phyloP scores from a whole-genome alignment of 2,329 filamentous ascomycete species.

The Ramichloridium luteum region DNA sequence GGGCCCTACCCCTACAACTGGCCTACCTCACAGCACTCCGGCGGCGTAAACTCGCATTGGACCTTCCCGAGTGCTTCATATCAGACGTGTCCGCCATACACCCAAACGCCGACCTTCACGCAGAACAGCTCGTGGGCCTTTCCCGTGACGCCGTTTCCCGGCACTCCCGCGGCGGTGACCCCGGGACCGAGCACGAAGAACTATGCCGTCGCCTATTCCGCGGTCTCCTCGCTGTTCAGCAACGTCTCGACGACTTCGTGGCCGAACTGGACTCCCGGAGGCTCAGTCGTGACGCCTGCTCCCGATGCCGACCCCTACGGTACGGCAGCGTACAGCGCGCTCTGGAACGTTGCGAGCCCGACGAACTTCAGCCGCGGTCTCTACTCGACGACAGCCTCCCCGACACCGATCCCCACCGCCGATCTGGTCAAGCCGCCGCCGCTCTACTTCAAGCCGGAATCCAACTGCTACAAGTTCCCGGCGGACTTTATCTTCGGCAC shows the following conservation, averaged over 20 bases:
- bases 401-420: constrained; percentile 25
- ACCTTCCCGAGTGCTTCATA: too few relatives aligned
- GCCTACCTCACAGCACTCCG: too few relatives aligned
- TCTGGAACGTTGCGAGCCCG: constrained; percentile 6
- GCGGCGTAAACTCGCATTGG: too few relatives aligned
- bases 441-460: constrained; percentile 25
- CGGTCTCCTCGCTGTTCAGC: constrained; percentile 1
- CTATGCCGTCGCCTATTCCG: constrained; percentile 1
- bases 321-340: constrained; percentile 4
- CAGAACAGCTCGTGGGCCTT: too few relatives aligned
- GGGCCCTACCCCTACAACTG: too few relatives aligned
- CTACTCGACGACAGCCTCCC: constrained; percentile 18
- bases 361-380: constrained; percentile 6
- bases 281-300: neutral
- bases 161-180: too few relatives aligned
- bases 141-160: too few relatives aligned
- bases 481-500: constrained; percentile 23
- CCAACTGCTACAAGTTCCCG: constrained; percentile 19
- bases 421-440: constrained; percentile 25
- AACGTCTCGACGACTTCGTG: constrained; percentile 4
- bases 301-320: constrained; percentile 1
- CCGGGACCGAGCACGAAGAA: too few relatives aligned
- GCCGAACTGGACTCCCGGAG: constrained; percentile 4
- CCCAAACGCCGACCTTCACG: too few relatives aligned
- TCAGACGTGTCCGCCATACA: too few relatives aligned